Conservation (phyloP, 371 early-diverging fungal genomes). For the Dinochytrium kinnereticum region DNA sequence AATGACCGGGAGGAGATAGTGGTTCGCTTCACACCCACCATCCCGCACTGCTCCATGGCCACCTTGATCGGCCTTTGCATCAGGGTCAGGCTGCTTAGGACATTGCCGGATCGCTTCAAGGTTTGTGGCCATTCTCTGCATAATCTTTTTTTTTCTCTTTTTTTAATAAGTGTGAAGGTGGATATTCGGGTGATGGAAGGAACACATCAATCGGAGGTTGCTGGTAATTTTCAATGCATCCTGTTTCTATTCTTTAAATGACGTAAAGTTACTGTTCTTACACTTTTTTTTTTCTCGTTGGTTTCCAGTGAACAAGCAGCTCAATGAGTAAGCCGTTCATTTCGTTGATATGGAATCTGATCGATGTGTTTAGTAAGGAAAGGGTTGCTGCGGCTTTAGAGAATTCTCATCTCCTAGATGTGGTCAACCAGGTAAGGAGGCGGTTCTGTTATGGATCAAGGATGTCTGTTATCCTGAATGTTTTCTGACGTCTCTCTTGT, state of each 20-base stretch:
- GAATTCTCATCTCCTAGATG: constrained; percentile 90
- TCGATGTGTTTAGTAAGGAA: too few relatives aligned
- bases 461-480: too few relatives aligned
- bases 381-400: constrained; percentile 99
- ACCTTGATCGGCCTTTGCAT: constrained; percentile 98
- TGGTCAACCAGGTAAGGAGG: constrained; percentile 90
- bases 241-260: not conserved
- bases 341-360: too few relatives aligned
- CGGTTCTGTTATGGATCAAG: too few relatives aligned
- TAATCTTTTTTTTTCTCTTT: not conserved
- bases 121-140: constrained; percentile 42
- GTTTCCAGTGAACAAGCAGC: constrained; percentile 89
- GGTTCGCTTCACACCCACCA: constrained; percentile 96
- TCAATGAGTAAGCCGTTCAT: too few relatives aligned
- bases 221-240: constrained; percentile 48
- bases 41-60: constrained; percentile 99
- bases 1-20: constrained; percentile 67
- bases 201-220: constrained; percentile 94
- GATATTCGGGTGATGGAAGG: constrained; percentile 91
- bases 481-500: too few relatives aligned
- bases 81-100: constrained; percentile 86
- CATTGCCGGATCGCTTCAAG: constrained; percentile 89
- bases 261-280: not conserved
- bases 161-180: constrained; percentile 65
- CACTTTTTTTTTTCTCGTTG: not conserved